Conservation (phyloP, 192 early-diverging fungal genomes). For the Linnemannia elongata region DNA sequence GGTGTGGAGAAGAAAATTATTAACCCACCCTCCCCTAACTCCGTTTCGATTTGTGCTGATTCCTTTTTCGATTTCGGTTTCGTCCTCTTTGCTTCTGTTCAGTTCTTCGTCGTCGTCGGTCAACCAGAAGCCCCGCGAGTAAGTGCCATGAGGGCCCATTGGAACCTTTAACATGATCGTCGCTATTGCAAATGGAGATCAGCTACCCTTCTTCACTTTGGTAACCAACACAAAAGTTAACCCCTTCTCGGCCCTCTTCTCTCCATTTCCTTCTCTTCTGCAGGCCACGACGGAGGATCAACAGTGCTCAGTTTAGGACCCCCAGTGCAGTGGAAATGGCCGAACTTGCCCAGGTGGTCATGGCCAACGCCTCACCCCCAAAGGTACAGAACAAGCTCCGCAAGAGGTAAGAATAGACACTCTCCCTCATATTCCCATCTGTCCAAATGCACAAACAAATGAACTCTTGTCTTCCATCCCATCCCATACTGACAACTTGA, state of each 20-base stretch:
- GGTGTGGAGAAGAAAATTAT: not conserved
- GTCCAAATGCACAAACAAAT: not conserved
- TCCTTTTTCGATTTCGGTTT: not conserved
- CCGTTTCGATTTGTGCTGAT: not conserved
- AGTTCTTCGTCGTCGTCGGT: not conserved
- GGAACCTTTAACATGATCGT: not conserved
- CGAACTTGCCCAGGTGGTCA: slow-evolving; percentile 36
- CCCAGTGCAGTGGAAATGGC: slow-evolving; percentile 34
- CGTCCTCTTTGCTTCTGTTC: not conserved
- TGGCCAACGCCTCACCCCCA: slow-evolving; percentile 47
- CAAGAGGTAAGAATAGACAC: slow-evolving; percentile 28
- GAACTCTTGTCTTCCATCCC: not conserved
- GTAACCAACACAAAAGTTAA: not conserved
- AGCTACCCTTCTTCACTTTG: too few species aligned
- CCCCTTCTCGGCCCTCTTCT: not conserved
- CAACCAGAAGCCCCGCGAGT: not conserved
- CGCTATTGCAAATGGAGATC: not conserved
- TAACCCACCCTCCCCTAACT: not conserved
- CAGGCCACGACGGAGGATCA: slow-evolving; percentile 43
- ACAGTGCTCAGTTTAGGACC: slow-evolving; percentile 52
- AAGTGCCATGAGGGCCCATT: not conserved
- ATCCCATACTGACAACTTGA: not conserved
- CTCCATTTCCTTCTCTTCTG: not conserved
- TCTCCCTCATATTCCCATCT: not conserved
- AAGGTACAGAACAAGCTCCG: slow-evolving; percentile 48